Conservation (phyloP, 208 protist species). For the Acanthamoeba healyi region DNA sequence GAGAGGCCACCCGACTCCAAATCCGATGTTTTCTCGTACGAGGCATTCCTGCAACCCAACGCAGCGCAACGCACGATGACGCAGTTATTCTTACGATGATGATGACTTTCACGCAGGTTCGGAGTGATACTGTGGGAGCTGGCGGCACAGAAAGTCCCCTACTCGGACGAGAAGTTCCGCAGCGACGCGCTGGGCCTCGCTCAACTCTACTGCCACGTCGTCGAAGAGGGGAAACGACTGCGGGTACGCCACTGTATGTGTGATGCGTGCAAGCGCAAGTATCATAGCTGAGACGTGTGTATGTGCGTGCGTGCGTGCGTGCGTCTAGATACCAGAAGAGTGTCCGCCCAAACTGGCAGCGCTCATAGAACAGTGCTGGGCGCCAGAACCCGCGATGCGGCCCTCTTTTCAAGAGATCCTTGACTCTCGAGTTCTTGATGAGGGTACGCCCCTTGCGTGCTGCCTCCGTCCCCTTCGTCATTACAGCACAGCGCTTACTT, state of each 20-base stretch:
- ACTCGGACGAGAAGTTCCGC: constrained; percentile 43
- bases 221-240: neutral
- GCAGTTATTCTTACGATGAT: neutral
- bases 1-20: neutral
- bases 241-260: neutral
- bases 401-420: constrained; percentile 60
- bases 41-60: neutral
- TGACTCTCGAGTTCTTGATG: neutral
- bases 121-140: constrained; percentile 71
- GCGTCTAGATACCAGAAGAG: constrained; percentile 3
- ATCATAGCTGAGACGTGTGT: no score
- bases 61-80: neutral
- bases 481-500: no score
- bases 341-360: constrained; percentile 14
- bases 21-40: constrained; percentile 35
- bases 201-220: constrained; percentile 28
- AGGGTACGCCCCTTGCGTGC: neutral
- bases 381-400: neutral
- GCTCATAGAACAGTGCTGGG: constrained; percentile 47
- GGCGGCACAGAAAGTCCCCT: constrained; percentile 40
- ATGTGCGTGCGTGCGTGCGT: neutral
- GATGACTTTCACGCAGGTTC: neutral
- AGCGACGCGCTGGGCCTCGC: neutral
- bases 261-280: neutral
- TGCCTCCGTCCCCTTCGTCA: no score